Evolutionary conservation across 129 eudicot genomes (phyloP), one percentile per base, ranked within the genome.

Genomic region (Tanacetum coccineum): DNA sequence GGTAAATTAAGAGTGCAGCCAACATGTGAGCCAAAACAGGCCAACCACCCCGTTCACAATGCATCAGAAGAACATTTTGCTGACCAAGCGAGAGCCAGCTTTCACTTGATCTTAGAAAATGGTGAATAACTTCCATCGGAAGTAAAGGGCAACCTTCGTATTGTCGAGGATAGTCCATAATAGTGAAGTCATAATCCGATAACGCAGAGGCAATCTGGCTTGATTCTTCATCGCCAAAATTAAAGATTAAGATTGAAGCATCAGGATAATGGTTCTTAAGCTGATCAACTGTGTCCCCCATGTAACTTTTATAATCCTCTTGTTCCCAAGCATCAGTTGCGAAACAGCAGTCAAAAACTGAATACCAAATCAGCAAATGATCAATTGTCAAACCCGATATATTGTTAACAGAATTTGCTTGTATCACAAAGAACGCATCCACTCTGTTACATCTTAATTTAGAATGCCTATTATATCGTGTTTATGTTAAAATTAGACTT

Each of bases 1-100:
- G 8, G 13, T 60, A 60, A 11, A 60, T 60, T 47, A 60, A 60
- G 2, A 60, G 65, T 30, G 65, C 65, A 12, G 47, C 65, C 21
- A 60, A 32, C 59, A 60, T 60, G 46, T 6, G 32, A 15, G 65
- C 65, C 65, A 60, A 30, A 30, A 60, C 46, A 1, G 65, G 47
- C 65, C 47, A 60, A 60, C 65, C 65, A 60, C 65, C 65, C 22
- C 46, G 65, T 6, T 60, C 65, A 60, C 65, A 60, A 26, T 60
- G 65, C 65, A 60, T 32, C 13, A 60, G 20, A 28, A 60, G 65
- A 60, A 57, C 28, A 57, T 57, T 57, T 12, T 57, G 62, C 10
- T 57, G 40, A n/a, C 40, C 40, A 3, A 57, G 62, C 14, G 62
- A 57, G 15, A 57, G 62, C 62, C 62, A 57, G 28, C 62, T 57